Base-by-base conservation (phyloP, 2,329 filamentous ascomycete species). In the Epichloe gansuensis region DNA sequence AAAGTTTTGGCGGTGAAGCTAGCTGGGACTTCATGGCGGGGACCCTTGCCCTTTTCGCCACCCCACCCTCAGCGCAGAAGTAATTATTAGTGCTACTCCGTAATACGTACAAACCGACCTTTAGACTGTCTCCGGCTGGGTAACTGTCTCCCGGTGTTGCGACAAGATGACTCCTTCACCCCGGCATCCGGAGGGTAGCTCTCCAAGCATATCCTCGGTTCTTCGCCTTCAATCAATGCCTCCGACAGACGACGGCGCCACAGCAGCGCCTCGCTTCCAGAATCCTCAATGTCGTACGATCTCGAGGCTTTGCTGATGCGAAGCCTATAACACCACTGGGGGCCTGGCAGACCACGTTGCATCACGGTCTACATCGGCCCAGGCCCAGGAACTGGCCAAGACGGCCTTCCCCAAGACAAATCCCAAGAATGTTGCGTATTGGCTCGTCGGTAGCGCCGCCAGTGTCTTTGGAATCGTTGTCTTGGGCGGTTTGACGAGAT, bases 381-480 rank as follows among this genome's bases (percentile, higher is more conserved):
- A 55, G 35, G 60, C 52, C 48, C 60, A 48, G 53, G 43, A 55
- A 25, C 59, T 60, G 13, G 60, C 64, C 9, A 70, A 69, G 58
- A 67, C 65, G 23, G 67, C 68, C 3, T 80, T 77, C 55, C 77
- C 78, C 34, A 77, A 86, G 61, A 80, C 79, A 9, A 89, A 80
- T 58, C 81, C 83, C 54, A 93, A 87, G 69, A 72, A 75, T 9
- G 91, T 95, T 45, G 93, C 84, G 55, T 91, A 91, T 73, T 98
- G 91, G 91, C 79, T 98, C 46, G 73, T 98, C 52, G 91, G 83
- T 46, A 96, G 91, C 61, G 91, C 93, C 1, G 86, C 81, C 44
- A 94, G 89, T 66, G 93, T 97, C 50, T 98, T 97, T 70, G 93
- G 93, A 55, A 95, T 98, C 62, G 91, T 98, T 50, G 81, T 98